phyloP scores from a whole-genome alignment of 345 rosid genomes.

The Lepidium africanum region DNA sequence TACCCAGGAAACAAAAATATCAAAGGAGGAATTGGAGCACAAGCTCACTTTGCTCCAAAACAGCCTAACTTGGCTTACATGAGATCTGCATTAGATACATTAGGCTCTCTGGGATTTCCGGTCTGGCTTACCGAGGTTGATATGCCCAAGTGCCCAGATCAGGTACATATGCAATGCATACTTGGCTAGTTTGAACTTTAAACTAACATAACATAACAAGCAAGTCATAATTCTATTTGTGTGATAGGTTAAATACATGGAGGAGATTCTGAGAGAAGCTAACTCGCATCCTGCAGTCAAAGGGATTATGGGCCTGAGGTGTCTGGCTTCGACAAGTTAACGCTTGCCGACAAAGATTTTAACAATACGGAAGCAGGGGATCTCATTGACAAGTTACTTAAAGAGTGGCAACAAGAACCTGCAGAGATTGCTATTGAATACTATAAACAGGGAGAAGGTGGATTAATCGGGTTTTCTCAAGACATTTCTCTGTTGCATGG shows the following conservation, averaged over 20 bases:
- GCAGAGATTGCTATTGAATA: background rate
- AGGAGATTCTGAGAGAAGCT: slow-evolving; percentile 60
- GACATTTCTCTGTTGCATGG: slow-evolving; percentile 43
- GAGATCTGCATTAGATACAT: slow-evolving; percentile 51
- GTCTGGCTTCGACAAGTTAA: slow-evolving; percentile 39
- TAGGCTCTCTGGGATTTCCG: slow-evolving; percentile 51
- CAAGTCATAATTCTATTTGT: background rate
- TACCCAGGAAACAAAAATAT: slow-evolving; percentile 42
- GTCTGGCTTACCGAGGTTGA: slow-evolving; percentile 77
- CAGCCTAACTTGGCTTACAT: slow-evolving; percentile 62
- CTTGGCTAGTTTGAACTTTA: slow-evolving; percentile 1
- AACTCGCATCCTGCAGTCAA: slow-evolving; percentile 53
- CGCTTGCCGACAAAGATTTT: slow-evolving; percentile 39
- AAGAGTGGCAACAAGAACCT: slow-evolving; percentile 36
- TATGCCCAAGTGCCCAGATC: slow-evolving; percentile 31
- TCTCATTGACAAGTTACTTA: slow-evolving; percentile 52
- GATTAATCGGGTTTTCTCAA: background rate
- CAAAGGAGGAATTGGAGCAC: slow-evolving; percentile 52
- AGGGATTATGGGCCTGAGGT: slow-evolving; percentile 53
- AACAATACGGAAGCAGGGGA: slow-evolving; percentile 45
- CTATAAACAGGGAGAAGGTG: slow-evolving; percentile 20
- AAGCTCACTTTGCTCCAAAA: slow-evolving; percentile 44
- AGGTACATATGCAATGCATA: slow-evolving; percentile 23
- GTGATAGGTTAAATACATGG: slow-evolving; percentile 41
- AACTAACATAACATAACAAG: background rate